These are phyloP conservation scores for Crithidia mellificae DNA, from an alignment of 208 protist species.

Conservation along the genomic window DNA sequence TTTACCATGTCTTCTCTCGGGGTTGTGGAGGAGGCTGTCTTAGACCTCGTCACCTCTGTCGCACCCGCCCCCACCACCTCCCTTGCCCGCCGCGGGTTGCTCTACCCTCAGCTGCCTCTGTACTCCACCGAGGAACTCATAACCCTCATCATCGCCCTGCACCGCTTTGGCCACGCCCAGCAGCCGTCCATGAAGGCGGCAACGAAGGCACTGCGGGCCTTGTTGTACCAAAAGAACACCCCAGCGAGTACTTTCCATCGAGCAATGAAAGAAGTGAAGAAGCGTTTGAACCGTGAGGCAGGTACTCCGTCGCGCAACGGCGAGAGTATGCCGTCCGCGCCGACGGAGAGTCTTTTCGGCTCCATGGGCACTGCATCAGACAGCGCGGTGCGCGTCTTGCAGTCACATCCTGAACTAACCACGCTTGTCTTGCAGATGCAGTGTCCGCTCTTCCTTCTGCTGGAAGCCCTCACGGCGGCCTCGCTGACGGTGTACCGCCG, in stretches of 20 bases:
- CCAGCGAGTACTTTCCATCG: constrained; percentile 18
- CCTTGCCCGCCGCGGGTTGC: constrained; percentile 15
- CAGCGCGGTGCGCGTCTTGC: constrained; percentile 2
- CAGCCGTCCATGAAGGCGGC: constrained; percentile 43
- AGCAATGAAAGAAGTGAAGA: constrained; percentile 14
- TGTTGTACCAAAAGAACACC: constrained; percentile 14
- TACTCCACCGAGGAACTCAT: constrained; percentile 50
- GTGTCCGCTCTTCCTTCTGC: constrained; percentile 31
- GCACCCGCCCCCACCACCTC: neutral
- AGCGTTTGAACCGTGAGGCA: neutral
- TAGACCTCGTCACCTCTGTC: constrained; percentile 38
- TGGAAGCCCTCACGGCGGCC: constrained; percentile 45
- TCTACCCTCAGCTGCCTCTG: constrained; percentile 44
- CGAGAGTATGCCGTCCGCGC: neutral
- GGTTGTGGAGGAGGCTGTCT: constrained; percentile 51
- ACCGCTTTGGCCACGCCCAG: constrained; percentile 74
- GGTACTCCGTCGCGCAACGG: neutral
- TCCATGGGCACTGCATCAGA: neutral
- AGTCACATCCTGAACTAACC: constrained; percentile 7
- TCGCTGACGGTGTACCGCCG: constrained; percentile 44
- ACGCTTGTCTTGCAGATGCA: constrained; percentile 15
- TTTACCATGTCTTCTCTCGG: constrained; percentile 55
- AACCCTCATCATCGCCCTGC: constrained; percentile 52
- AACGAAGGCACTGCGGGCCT: constrained; percentile 25
- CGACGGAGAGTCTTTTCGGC: neutral